phyloP scores from a whole-genome alignment of 2,329 filamentous ascomycete species.

The Didymella pomorum region DNA sequence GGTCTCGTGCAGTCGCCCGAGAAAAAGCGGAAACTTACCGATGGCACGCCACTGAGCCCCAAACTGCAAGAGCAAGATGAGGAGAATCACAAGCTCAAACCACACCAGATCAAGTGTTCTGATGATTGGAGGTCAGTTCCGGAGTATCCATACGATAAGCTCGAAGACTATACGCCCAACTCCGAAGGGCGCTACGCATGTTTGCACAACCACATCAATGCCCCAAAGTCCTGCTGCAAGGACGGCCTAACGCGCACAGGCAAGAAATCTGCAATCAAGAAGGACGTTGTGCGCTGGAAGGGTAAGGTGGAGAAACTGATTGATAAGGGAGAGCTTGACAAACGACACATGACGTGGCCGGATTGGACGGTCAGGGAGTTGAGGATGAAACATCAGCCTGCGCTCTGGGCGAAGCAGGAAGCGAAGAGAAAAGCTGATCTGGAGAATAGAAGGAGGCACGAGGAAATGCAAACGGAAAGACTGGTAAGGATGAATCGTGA shows the following conservation, averaged over 20 bases:
- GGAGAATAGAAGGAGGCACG: neutral
- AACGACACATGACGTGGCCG: conserved; percentile 13
- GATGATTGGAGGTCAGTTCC: neutral
- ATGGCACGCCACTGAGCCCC: neutral
- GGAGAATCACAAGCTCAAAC: neutral
- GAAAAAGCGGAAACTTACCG: conserved; percentile 1
- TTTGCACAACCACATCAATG: neutral
- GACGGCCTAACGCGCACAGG: neutral
- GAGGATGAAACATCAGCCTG: conserved; percentile 1
- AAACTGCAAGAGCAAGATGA: neutral
- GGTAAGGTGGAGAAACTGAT: conserved; percentile 3
- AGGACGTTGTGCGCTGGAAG: conserved; percentile 2
- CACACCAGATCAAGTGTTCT: neutral
- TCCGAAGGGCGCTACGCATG: conserved; percentile 6
- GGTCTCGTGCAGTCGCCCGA: neutral
- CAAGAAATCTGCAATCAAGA: neutral
- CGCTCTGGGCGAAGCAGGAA: neutral
- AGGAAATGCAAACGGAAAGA: neutral
- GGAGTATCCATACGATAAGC: conserved; percentile 1
- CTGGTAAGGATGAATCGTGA: neutral
- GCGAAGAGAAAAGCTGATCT: neutral
- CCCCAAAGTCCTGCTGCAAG: conserved; percentile 4
- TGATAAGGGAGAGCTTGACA: neutral
- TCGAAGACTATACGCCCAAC: neutral
- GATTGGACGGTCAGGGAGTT: neutral